Evolutionary conservation across 139 green algal genomes (phyloP), one percentile per base, ranked within the genome.

Genomic region (Volvox africanus): DNA sequence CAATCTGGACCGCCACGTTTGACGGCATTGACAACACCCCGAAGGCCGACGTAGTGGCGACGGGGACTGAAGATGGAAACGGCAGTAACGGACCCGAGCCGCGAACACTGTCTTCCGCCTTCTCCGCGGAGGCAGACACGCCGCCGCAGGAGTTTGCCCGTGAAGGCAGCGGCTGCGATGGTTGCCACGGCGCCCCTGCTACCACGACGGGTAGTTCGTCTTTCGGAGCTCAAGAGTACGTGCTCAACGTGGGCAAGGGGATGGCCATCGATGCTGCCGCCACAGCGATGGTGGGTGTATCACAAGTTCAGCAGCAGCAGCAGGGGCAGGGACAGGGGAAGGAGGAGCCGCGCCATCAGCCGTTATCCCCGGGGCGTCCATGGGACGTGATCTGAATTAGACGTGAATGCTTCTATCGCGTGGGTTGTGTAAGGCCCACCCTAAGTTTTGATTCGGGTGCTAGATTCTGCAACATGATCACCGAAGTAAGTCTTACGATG

Each of bases 1-100:
- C 85, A 20, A n/a, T 37, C 20, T 89, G 85, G 85, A 89, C 85
- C 18, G 85, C 85, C 16, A 89, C 85, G 17, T 89, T 89, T 82
- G 85, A 89, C 44, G 84, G 37, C 13, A 21, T 68, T 30, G 78
- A 84, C 68, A 69, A 61, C 26, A 24, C 80, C 13, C 61, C 81
- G 16, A 81, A 17, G 32, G 21, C 75, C 21, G 71, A 35, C 71
- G 71, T 32, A 9, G 20, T 26, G 19, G 79, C 65, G 65, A 16
- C 2, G 65, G 21, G 65, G 21, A 12, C 65, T 55, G 9, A 55
- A 55, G 44, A 55, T 55, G 44, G 44, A 9, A 55, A 55, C 44
- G 44, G 44, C 9, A 55, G 44, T 55, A 22, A 11, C 24, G 32
- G 37, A n/a, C 61, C 81, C 26, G 19, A 33, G 81, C 81, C 55